A percentile compares a stretch with the other conserved stretches of the same genome.
phyloP scores from a whole-genome alignment of 1,284 basidiomycete genomes.

The Trametes polyzona region DNA sequence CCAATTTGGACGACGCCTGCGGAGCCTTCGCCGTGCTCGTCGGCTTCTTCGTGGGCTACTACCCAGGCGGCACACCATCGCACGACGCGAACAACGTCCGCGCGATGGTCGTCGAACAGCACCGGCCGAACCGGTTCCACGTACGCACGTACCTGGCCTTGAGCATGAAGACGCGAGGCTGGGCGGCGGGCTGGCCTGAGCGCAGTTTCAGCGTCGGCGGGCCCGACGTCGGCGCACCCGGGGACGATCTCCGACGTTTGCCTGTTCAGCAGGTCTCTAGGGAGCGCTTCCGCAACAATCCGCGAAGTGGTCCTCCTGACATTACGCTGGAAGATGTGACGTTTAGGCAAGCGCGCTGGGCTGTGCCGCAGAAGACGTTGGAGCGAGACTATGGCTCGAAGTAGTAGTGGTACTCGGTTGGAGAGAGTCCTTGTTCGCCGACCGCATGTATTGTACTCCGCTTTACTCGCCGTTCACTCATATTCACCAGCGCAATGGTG shows the following conservation, averaged over 20 bases:
- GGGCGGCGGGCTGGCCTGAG: conserved; percentile 10
- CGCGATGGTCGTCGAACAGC: conserved; percentile 11
- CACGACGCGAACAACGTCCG: conserved; percentile 8
- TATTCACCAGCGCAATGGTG: too few species aligned
- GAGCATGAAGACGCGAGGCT: neutral
- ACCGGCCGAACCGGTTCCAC: conserved; percentile 3
- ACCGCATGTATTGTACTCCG: too few species aligned
- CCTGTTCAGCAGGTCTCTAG: neutral
- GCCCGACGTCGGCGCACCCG: neutral
- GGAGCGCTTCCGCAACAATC: neutral
- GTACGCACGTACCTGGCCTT: conserved; percentile 14
- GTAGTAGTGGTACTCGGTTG: too few species aligned
- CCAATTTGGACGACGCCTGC: neutral
- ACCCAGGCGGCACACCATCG: neutral
- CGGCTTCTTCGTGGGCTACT: conserved; percentile 9
- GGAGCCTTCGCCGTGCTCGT: conserved; percentile 12
- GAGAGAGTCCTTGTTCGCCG: too few species aligned
- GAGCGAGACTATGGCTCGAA: too few species aligned
- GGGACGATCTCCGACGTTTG: too few species aligned
- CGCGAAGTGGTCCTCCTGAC: neutral
- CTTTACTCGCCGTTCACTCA: too few species aligned
- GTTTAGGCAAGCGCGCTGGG: neutral
- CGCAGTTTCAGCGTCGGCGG: conserved; percentile 3
- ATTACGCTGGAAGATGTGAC: neutral
- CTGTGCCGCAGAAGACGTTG: neutral